Base-by-base conservation (phyloP, 2,329 filamentous ascomycete genomes). In the Fusarium coicis region DNA sequence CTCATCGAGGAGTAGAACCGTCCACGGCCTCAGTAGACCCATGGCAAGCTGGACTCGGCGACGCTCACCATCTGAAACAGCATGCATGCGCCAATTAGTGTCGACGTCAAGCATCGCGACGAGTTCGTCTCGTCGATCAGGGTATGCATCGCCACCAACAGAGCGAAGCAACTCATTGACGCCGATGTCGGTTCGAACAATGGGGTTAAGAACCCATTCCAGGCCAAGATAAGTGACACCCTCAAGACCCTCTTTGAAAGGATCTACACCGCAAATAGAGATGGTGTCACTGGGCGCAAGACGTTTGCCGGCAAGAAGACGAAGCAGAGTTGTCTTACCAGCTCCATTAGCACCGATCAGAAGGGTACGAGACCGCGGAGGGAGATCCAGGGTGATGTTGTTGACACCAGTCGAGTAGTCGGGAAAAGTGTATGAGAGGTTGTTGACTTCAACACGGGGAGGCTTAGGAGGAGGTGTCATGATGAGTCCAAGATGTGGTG, bases 151-250 rank as follows among this genome's bases (percentile, higher is more conserved):
- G 18, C 96, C 96, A 68, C 96, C 96, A 1, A 99, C 93, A 5
- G 91, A 94, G 54, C 90, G 85, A 32, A 99, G 90, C 10, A 99
- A 90, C 74, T 97, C 95, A 7, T 88, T 89, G 7, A 99, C 96
- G 66, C 94, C 94, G 76, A 99, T 97, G 83, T 99, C 96, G 36
- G 93, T 97, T 57, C 96, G 93, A 53, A 98, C 96, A 78, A 98
- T 97, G 54, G 93, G 94, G 85, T 98, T 98, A 15, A 99, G 89
- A 7, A 98, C 96, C 96, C 96, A 99, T 86, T 99, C 96, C 1
- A 98, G 90, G 2, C 96, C 96, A 12, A 99, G 92, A 83, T 99
- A 99, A 28, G 96, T 98, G 37, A 99, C 96, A 70, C 96, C 96
- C 83, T 97, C 93, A 34, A 98, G 90, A 16, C 92, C 91, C 40